A percentile compares a stretch with the other conserved stretches of the same genome.
These are phyloP conservation scores for Limonium bicolor DNA, from an alignment of 148 eudicot genomes.

Conservation along the genomic window DNA sequence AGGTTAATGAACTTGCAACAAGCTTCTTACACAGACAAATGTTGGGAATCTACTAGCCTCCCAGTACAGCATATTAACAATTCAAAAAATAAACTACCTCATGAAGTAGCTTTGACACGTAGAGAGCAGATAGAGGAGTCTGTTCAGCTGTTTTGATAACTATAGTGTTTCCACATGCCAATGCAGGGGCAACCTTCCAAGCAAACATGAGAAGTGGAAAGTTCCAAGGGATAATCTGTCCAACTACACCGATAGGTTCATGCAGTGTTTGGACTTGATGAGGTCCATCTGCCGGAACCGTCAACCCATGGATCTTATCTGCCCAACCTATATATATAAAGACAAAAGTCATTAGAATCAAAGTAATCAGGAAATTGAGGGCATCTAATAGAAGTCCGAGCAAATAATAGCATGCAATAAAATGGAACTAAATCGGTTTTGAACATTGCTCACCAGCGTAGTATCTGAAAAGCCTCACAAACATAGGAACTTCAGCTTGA, in stretches of 20 bases:
- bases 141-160: conserved; percentile 76
- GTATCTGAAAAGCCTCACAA: conserved; percentile 43
- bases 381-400: too few species aligned
- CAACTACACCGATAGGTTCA: conserved; percentile 77
- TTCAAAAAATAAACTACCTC: conserved; percentile 55
- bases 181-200: conserved; percentile 73
- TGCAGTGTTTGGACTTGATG: conserved; percentile 49
- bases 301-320: conserved; percentile 73
- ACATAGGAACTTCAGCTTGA: conserved; percentile 43
- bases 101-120: conserved; percentile 46
- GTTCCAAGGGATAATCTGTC: conserved; percentile 84
- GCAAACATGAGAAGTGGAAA: conserved; percentile 72
- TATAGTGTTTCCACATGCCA: conserved; percentile 67
- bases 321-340: conserved; percentile 90
- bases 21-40: neutral
- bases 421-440: too few species aligned
- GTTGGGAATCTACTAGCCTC: too few species aligned
- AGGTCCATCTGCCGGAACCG: conserved; percentile 61
- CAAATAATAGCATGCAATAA: too few species aligned
- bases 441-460: too few species aligned
- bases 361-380: too few species aligned
- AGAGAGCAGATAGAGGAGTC: conserved; percentile 60
- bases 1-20: neutral
- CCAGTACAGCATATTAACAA: too few species aligned
- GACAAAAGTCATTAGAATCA: too few species aligned